Percentiles rank a stretch among this genome's conserved stretches.
phyloP scores from a whole-genome alignment of 768 basidiomycete genomes.

The Hericium alpestre region DNA sequence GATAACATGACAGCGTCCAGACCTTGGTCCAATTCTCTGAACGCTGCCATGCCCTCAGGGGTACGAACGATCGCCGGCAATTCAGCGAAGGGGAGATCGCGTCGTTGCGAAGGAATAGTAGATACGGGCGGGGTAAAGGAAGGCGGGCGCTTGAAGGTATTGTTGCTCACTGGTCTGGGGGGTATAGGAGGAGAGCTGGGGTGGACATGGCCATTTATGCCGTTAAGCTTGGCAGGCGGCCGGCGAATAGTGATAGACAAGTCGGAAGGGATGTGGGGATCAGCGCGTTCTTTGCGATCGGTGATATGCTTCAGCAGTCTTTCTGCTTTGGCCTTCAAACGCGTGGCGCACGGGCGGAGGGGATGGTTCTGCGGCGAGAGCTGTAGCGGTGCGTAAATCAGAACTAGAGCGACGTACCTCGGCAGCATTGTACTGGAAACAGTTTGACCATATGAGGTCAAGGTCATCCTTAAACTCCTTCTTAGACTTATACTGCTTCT shows the following conservation, averaged over 20 bases:
- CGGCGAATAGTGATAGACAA: constrained; percentile 24
- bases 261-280: constrained; percentile 51
- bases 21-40: constrained; percentile 48
- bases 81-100: constrained; percentile 50
- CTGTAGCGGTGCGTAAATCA: constrained; percentile 1
- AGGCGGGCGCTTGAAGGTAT: constrained; percentile 6
- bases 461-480: constrained; percentile 89
- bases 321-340: constrained; percentile 77
- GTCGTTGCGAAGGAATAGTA: constrained; percentile 15
- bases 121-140: constrained; percentile 7
- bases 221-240: constrained; percentile 20
- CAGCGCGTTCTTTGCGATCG: constrained; percentile 73
- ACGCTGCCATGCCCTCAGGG: constrained; percentile 60
- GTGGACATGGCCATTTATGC: constrained; percentile 33
- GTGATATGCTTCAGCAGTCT: constrained; percentile 80
- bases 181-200: constrained; percentile 31
- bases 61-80: constrained; percentile 61
- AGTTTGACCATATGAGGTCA: constrained; percentile 95
- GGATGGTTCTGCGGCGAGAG: constrained; percentile 61
- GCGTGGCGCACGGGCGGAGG: constrained; percentile 68
- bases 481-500: constrained; percentile 87
- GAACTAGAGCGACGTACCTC: constrained; percentile 47
- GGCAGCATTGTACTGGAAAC: constrained; percentile 82
- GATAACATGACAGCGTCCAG: constrained; percentile 23
- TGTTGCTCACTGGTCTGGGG: constrained; percentile 15